Conservation (phyloP, 2,329 filamentous ascomycete species). For the Alternaria rosae region DNA sequence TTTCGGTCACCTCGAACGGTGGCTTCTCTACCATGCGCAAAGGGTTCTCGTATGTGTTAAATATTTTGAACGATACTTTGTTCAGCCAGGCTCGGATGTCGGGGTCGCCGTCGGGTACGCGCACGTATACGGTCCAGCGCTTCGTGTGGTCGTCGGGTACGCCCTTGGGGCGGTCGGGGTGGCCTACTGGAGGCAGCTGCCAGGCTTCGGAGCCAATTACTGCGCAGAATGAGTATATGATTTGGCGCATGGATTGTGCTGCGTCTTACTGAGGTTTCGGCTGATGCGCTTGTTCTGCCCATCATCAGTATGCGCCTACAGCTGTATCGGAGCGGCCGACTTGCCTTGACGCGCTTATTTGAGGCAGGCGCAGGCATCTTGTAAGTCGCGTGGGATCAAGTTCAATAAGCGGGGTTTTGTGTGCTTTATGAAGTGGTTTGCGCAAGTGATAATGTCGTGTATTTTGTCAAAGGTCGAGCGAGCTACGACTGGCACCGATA, state of each 20-base stretch:
- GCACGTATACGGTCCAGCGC: constrained; percentile 94
- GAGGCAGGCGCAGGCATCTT: constrained; percentile 62
- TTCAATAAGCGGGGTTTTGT: not conserved
- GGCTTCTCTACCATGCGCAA: constrained; percentile 77
- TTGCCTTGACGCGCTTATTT: constrained; percentile 61
- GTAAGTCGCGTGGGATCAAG: not conserved
- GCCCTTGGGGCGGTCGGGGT: constrained; percentile 66
- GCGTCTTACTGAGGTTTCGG: constrained; percentile 47
- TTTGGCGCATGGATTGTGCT: not conserved
- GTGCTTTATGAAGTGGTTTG: not conserved
- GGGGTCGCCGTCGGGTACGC: constrained; percentile 80
- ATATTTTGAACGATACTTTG: constrained; percentile 96
- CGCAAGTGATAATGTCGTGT: not conserved
- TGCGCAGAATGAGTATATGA: constrained; percentile 38
- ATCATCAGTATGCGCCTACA: constrained; percentile 22
- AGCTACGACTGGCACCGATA: not conserved
- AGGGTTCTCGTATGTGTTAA: constrained; percentile 94
- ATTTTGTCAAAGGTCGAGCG: not conserved
- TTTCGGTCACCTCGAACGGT: constrained; percentile 86
- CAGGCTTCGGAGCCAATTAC: constrained; percentile 60
- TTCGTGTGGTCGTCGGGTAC: constrained; percentile 93
- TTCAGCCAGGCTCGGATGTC: constrained; percentile 96
- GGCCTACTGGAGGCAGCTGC: constrained; percentile 74
- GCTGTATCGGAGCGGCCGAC: not conserved
- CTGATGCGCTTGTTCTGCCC: constrained; percentile 51